phyloP scores from a whole-genome alignment of 1,284 basidiomycete genomes.

The Waitea zeae region DNA sequence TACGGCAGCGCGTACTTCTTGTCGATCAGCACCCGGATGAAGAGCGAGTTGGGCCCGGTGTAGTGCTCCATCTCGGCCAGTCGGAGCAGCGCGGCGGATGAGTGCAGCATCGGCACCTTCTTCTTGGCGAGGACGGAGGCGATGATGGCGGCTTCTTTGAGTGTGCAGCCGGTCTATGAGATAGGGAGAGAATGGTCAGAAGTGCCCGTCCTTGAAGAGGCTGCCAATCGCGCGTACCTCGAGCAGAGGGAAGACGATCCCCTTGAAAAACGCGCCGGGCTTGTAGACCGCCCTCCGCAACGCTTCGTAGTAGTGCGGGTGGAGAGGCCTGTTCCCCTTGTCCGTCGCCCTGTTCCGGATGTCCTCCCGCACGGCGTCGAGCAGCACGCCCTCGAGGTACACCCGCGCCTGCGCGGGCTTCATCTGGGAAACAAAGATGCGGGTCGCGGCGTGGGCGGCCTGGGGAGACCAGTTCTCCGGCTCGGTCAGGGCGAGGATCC shows the following conservation, averaged over 20 bases:
- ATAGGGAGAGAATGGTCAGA: not conserved
- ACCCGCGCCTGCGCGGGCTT: conserved; percentile 93
- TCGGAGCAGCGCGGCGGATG: conserved; percentile 86
- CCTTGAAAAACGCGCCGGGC: conserved; percentile 97
- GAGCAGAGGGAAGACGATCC: conserved; percentile 89
- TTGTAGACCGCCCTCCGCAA: conserved; percentile 91
- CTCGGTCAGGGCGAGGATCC: conserved; percentile 83
- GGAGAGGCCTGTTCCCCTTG: conserved; percentile 70
- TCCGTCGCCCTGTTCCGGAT: conserved; percentile 37
- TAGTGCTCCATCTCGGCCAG: conserved; percentile 98
- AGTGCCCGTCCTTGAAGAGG: not conserved
- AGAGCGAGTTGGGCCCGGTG: conserved; percentile 86
- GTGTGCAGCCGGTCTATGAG: conserved; percentile 54
- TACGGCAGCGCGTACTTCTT: conserved; percentile 98
- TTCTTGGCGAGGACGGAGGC: conserved; percentile 86
- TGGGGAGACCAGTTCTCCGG: conserved; percentile 95
- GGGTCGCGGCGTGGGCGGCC: conserved; percentile 86
- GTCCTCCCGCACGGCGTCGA: conserved; percentile 85
- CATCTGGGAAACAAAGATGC: conserved; percentile 93
- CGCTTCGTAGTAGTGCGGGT: conserved; percentile 88
- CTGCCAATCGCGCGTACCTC: too few relatives aligned
- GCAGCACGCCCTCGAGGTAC: conserved; percentile 83
- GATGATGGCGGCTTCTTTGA: conserved; percentile 93
- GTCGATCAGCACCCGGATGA: conserved; percentile 93
- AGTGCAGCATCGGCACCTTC: conserved; percentile 90